Conservation (phyloP, 768 basidiomycete species). For the Leccinum variicolor region DNA sequence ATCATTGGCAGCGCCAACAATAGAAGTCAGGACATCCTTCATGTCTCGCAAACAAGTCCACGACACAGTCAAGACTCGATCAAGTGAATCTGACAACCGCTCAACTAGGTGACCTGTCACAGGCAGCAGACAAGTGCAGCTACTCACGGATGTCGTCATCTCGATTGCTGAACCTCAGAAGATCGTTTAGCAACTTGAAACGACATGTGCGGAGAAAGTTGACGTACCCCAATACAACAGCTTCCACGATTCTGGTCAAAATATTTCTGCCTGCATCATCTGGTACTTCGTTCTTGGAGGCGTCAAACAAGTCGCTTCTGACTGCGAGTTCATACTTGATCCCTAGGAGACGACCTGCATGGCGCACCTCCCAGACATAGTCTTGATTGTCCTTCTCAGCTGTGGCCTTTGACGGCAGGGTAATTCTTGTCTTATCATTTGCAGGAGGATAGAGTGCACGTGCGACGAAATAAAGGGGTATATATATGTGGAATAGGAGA, state of each 20-base stretch:
- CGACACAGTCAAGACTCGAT: constrained; percentile 73
- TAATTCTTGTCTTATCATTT: constrained; percentile 94
- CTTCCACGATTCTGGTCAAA: constrained; percentile 83
- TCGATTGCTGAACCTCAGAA: constrained; percentile 71
- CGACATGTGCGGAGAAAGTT: neutral
- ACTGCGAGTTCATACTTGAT: constrained; percentile 99
- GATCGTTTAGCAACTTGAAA: constrained; percentile 8
- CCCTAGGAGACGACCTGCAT: constrained; percentile 88
- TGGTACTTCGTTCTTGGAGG: constrained; percentile 32
- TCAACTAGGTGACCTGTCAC: constrained; percentile 78
- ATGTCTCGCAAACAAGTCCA: constrained; percentile 90
- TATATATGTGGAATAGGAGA: constrained; percentile 76
- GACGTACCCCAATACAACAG: constrained; percentile 80
- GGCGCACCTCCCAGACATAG: constrained; percentile 95
- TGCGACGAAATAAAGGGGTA: constrained; percentile 69
- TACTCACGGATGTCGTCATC: constrained; percentile 96
- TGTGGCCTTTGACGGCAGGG: constrained; percentile 37
- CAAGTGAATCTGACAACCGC: constrained; percentile 67
- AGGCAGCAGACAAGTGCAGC: constrained; percentile 88
- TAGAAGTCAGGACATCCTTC: constrained; percentile 96
- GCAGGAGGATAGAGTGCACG: constrained; percentile 79
- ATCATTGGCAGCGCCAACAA: constrained; percentile 94
- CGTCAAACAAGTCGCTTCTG: constrained; percentile 70
- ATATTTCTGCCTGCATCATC: constrained; percentile 47
- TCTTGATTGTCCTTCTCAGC: constrained; percentile 35